phyloP scores from a whole-genome alignment of 1,284 basidiomycete genomes.

The Vanrija sp. region DNA sequence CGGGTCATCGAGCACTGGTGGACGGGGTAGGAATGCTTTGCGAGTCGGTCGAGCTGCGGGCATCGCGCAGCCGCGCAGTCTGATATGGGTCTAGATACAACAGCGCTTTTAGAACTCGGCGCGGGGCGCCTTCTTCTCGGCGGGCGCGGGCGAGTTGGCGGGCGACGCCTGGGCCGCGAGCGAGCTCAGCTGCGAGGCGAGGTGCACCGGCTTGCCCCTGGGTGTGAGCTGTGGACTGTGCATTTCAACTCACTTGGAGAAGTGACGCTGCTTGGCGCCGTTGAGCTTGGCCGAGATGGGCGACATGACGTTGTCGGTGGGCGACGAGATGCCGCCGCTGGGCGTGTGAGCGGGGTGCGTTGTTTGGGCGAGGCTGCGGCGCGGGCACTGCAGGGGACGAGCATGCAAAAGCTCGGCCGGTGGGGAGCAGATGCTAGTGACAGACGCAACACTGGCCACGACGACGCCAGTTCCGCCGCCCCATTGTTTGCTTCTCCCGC shows the following conservation, averaged over 20 bases:
- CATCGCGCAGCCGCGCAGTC: too few relatives aligned
- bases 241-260: constrained; percentile 65
- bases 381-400: background rate
- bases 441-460: too few relatives aligned
- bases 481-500: background rate
- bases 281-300: constrained; percentile 83
- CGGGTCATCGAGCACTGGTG: too few relatives aligned
- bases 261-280: constrained; percentile 84
- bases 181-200: constrained; percentile 39
- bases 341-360: background rate
- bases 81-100: too few relatives aligned
- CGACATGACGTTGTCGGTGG: constrained; percentile 87
- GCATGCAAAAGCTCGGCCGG: background rate
- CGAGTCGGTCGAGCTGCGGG: too few relatives aligned
- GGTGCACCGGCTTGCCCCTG: constrained; percentile 35
- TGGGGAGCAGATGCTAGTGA: background rate
- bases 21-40: too few relatives aligned
- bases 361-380: background rate
- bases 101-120: background rate
- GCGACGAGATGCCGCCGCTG: constrained; percentile 63
- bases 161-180: constrained; percentile 25
- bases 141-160: constrained; percentile 2
- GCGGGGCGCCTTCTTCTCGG: constrained; percentile 9
- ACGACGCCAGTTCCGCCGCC: too few relatives aligned
- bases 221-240: background rate